Conservation (phyloP, 345 rosid genomes). For the Alliaria petiolata region DNA sequence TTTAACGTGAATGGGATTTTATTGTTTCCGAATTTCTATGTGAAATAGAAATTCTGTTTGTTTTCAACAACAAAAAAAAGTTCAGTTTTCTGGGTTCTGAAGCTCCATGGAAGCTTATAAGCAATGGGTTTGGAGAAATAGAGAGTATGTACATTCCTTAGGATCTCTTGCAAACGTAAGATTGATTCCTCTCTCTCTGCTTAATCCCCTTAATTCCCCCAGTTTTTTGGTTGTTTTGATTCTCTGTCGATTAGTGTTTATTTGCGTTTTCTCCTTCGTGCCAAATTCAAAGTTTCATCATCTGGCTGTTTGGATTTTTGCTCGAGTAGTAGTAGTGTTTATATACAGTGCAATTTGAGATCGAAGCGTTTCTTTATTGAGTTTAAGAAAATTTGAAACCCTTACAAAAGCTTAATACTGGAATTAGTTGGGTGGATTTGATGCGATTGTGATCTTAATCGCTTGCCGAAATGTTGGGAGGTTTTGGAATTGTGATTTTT, state of each 20-base stretch:
- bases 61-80: neutral
- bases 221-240: neutral
- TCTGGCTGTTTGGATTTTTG: neutral
- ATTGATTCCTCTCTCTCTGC: neutral
- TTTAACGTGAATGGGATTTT: neutral
- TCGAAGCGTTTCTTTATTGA: neutral
- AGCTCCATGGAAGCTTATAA: slow-evolving; percentile 78
- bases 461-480: neutral
- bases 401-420: neutral
- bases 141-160: slow-evolving; percentile 79
- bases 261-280: neutral
- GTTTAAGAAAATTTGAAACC: neutral
- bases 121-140: slow-evolving; percentile 85
- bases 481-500: neutral
- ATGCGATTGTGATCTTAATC: neutral
- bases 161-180: slow-evolving; percentile 96
- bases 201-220: neutral
- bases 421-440: neutral
- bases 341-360: neutral
- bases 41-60: neutral
- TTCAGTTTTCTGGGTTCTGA: neutral
- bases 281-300: neutral
- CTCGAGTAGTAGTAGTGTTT: neutral
- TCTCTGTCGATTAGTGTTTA: neutral
- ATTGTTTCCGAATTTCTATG: neutral